A percentile compares a stretch with the other conserved stretches of the same genome.
phyloP scores from a whole-genome alignment of 768 basidiomycete genomes.

The Termitomyces sp. region DNA sequence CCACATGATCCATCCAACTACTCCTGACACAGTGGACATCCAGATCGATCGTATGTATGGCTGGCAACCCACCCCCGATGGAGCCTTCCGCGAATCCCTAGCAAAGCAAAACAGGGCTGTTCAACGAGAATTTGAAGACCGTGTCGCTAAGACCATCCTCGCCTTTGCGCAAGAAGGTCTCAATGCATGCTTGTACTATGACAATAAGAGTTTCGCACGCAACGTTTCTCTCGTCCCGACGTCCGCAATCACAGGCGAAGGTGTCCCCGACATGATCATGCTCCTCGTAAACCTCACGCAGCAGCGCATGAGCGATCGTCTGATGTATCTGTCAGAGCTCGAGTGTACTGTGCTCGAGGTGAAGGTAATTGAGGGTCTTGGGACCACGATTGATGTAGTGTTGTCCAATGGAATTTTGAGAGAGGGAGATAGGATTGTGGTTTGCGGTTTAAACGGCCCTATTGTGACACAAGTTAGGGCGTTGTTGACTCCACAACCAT shows the following conservation, averaged over 20 bases:
- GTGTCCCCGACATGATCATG: constrained; percentile 99
- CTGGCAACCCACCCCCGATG: constrained; percentile 89
- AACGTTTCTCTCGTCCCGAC: constrained; percentile 97
- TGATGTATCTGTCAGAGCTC: constrained; percentile 97
- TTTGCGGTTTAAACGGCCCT: constrained; percentile 96
- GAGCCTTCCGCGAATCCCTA: constrained; percentile 87
- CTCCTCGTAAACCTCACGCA: constrained; percentile 95
- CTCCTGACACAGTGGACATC: neutral
- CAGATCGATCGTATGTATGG: constrained; percentile 98
- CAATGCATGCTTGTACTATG: constrained; percentile 93
- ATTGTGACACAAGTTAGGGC: constrained; percentile 95
- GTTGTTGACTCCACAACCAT: constrained; percentile 90
- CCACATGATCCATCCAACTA: neutral
- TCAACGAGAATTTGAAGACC: constrained; percentile 89
- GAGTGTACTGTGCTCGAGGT: constrained; percentile 99
- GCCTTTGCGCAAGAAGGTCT: constrained; percentile 98
- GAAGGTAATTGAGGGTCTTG: constrained; percentile 96
- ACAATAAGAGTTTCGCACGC: constrained; percentile 91
- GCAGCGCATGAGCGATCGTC: constrained; percentile 92
- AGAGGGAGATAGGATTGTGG: constrained; percentile 91
- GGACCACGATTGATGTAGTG: constrained; percentile 96
- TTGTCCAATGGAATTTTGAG: constrained; percentile 88
- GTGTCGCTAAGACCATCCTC: constrained; percentile 75
- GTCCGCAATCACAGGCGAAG: constrained; percentile 97
- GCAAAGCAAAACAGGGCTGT: constrained; percentile 74